Conservation (phyloP, 2,329 filamentous ascomycete genomes). For the Pseudofabraea citricarpa region DNA sequence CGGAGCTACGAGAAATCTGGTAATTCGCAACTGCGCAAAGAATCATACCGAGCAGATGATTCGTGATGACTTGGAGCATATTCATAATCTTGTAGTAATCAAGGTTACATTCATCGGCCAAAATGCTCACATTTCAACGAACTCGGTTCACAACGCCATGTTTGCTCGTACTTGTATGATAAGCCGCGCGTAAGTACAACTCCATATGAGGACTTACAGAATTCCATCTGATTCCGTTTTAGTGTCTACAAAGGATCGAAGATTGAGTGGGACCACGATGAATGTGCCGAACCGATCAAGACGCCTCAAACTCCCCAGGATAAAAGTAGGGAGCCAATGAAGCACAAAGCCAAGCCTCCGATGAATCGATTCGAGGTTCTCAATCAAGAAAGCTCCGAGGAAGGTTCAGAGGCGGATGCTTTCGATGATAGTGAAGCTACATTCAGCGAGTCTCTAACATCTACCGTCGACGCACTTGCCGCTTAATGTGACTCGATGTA, state of each 20-base stretch:
- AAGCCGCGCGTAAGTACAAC: constrained; percentile 34
- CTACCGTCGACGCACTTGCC: constrained; percentile 3
- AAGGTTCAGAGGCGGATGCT: constrained; percentile 17
- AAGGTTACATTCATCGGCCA: constrained; percentile 53
- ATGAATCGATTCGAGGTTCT: constrained; percentile 61
- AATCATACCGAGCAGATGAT: constrained; percentile 59
- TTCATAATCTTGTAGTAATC: constrained; percentile 72
- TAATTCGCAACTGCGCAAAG: constrained; percentile 56
- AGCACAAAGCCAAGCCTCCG: constrained; percentile 33
- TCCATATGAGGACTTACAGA: too few relatives aligned
- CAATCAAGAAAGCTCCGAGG: constrained; percentile 40
- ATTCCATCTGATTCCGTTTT: constrained; percentile 28
- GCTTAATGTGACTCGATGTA: constrained; percentile 1
- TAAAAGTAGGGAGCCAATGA: constrained; percentile 25
- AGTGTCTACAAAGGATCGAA: constrained; percentile 63
- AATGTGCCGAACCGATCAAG: constrained; percentile 49
- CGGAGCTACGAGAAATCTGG: constrained; percentile 70
- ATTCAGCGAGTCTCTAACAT: constrained; percentile 6
- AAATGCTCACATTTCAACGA: constrained; percentile 67
- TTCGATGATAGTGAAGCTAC: constrained; percentile 12
- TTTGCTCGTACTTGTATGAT: constrained; percentile 78
- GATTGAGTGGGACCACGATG: constrained; percentile 68
- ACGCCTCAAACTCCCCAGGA: constrained; percentile 17
- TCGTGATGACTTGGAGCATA: constrained; percentile 73
- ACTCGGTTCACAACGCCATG: constrained; percentile 71